A percentile compares a stretch with the other conserved stretches of the same genome.
Evolutionary conservation across 176 grass and related monocot genomes (phyloP).

Genomic region (Chrysopogon serrulatus): DNA sequence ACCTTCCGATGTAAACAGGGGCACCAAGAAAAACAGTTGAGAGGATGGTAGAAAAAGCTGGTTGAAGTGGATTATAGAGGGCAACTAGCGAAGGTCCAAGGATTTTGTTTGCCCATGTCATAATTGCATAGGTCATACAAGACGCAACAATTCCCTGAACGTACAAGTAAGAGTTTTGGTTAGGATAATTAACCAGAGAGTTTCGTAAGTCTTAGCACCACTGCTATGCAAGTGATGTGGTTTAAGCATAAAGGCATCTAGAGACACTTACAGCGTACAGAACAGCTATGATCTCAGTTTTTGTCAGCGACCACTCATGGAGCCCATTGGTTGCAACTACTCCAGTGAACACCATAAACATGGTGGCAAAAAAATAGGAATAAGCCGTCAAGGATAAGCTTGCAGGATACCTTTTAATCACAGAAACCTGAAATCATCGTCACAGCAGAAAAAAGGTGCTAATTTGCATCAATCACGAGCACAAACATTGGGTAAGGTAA

Average conservation of each 20-base stretch:
- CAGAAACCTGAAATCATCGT: constrained; percentile 57
- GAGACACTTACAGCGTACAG: constrained; percentile 71
- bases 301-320: constrained; percentile 71
- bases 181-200: neutral
- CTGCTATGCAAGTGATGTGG: neutral
- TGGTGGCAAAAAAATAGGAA: constrained; percentile 72
- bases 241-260: neutral
- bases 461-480: neutral
- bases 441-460: neutral
- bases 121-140: constrained; percentile 77
- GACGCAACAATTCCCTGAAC: constrained; percentile 78
- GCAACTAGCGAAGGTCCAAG: constrained; percentile 76
- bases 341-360: constrained; percentile 86
- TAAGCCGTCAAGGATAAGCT: constrained; percentile 92
- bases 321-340: constrained; percentile 53
- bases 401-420: constrained; percentile 70
- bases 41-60: constrained; percentile 70
- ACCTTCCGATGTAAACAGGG: constrained; percentile 86
- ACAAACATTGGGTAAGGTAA: neutral
- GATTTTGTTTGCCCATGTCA: constrained; percentile 98
- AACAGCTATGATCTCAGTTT: constrained; percentile 58
- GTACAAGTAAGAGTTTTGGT: constrained; percentile 4
- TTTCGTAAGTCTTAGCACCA: neutral
- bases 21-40: constrained; percentile 87
- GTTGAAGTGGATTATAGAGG: constrained; percentile 86